These are phyloP conservation scores for Hanseniaspora jakobsenii DNA, from an alignment of 805 yeast genomes.

Conservation along the genomic window DNA sequence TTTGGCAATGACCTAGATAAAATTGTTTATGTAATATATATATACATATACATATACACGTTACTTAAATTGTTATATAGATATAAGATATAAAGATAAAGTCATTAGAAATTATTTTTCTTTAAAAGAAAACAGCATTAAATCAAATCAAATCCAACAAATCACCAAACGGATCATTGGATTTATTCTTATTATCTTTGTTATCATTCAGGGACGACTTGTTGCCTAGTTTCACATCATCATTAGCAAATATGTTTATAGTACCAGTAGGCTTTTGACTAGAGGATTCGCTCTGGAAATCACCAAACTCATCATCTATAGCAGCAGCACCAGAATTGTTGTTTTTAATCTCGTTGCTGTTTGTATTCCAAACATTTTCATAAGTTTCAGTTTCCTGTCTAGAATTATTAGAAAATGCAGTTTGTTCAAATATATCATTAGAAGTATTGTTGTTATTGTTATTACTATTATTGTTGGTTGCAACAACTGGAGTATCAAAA, in stretches of 20 bases:
- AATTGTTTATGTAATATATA: too few species aligned
- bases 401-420: not conserved
- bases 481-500: constrained; percentile 19
- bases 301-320: constrained; percentile 32
- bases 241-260: constrained; percentile 9
- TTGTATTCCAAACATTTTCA: constrained; percentile 12
- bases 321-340: constrained; percentile 21
- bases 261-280: not conserved
- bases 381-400: not conserved
- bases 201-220: too few species aligned
- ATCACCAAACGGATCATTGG: constrained; percentile 11
- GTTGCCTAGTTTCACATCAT: not conserved
- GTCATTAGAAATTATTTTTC: too few species aligned
- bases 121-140: too few species aligned
- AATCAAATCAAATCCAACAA: constrained; percentile 8
- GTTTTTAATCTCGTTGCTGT: constrained; percentile 16
- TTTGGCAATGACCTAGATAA: too few species aligned
- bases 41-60: too few species aligned
- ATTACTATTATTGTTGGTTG: not conserved
- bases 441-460: too few species aligned
- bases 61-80: not conserved
- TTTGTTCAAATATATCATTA: too few species aligned
- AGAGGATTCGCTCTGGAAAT: constrained; percentile 26
- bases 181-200: constrained; percentile 1
- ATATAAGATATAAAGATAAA: not conserved